Base-by-base conservation (phyloP, 176 grass and related monocot species). In the Rhynchospora tenuis region DNA sequence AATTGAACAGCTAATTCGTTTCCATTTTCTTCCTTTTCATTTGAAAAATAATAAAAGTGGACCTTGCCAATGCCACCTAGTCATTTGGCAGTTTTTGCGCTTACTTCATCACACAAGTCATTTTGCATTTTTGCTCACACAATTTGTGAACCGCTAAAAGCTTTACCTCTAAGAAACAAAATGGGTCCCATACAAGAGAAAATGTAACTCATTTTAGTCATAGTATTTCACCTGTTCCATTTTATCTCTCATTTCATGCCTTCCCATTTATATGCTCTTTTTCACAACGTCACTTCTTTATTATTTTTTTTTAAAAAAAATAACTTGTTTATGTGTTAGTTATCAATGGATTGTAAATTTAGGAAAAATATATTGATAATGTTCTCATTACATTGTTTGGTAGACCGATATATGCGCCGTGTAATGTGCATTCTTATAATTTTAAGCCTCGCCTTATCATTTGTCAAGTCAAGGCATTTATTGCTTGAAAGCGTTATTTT, bases 101-200 rank as follows among this genome's bases (percentile, higher is more conserved):
- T 82, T 67, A 67, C 80, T 67, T 82, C 61, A 82, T 82, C 22
- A 67, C 83, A 63, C 46, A 44, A 24, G n/a, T 64, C 38, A 75
- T 59, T 48, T 76, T 56, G n/a, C n/a, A n/a, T n/a, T 59, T 48
- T 76, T 9, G 19, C 27, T 77, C 67, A 75, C 66, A 47, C 45
- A 74, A 45, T 59, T 64, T 77, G 67, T 57, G 48, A 48, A 19
- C 54, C 24, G 83, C 67, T 47, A 81, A 82, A 45, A 29, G 12
- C 59, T 82, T 67, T 67, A 28, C 60, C 56, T 82, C 59, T 67
- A 82, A 82, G 80, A 26, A 82, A 82, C 61, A 82, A 66, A 66
- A 66, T 66, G 31, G 79, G 38, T 17, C 79, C 79, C 79, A 51
- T 59, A 65, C 9, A 7, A 4, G 44, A 29, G 44, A 29, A 66